These are phyloP conservation scores for Alisma plantagoaquatica DNA, from an alignment of 106 monocot genomes.

Conservation along the genomic window DNA sequence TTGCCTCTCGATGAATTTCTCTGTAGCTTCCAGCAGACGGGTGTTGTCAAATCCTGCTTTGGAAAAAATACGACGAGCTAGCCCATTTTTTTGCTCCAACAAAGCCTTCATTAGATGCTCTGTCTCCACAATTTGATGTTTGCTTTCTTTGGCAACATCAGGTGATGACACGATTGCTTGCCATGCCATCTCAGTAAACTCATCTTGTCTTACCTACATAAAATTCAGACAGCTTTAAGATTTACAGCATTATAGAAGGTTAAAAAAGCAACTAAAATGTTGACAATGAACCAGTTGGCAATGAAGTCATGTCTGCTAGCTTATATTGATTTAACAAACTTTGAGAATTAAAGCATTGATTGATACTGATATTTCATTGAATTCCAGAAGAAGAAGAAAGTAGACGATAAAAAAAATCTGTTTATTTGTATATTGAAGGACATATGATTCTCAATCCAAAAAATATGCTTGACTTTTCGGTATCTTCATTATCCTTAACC, in stretches of 20 bases:
- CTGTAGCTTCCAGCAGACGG: constrained; percentile 81
- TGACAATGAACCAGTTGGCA: too few relatives aligned
- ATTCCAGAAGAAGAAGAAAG: too few relatives aligned
- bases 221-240: background rate
- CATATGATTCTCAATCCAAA: too few relatives aligned
- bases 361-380: too few relatives aligned
- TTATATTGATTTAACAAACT: too few relatives aligned
- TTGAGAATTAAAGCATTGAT: too few relatives aligned
- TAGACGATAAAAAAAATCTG: too few relatives aligned
- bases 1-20: constrained; percentile 83
- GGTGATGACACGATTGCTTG: constrained; percentile 92
- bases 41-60: constrained; percentile 92
- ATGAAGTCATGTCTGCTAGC: too few relatives aligned
- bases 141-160: constrained; percentile 92
- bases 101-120: constrained; percentile 96
- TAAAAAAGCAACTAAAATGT: background rate
- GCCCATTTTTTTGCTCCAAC: constrained; percentile 95
- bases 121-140: constrained; percentile 97
- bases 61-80: constrained; percentile 96
- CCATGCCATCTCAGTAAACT: constrained; percentile 99
- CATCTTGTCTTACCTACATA: constrained; percentile 79
- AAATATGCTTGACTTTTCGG: too few relatives aligned
- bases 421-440: too few relatives aligned
- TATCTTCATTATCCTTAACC: too few relatives aligned
- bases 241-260: background rate